Conservation (phyloP, 164 flowering plant species). For the Magnolia changhungtana region DNA sequence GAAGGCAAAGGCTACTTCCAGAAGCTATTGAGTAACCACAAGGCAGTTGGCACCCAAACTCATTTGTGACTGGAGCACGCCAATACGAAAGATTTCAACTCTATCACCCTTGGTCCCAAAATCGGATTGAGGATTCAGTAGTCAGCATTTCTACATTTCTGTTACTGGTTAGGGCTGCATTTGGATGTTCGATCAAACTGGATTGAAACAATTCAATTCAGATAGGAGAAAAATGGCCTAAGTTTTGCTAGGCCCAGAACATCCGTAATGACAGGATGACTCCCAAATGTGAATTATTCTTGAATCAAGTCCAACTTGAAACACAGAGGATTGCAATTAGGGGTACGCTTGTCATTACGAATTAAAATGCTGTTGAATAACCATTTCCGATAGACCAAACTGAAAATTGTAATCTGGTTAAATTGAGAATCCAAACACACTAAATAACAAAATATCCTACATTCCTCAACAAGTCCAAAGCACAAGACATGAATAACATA, state of each 20-base stretch:
- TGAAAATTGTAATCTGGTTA: background rate
- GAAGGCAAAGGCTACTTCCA: too few relatives aligned
- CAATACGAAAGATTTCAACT: background rate
- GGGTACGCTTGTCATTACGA: background rate
- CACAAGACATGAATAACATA: too few relatives aligned
- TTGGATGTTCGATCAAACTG: background rate
- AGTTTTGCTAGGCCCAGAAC: background rate
- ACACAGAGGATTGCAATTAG: background rate
- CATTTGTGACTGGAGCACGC: background rate
- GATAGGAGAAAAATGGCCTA: background rate
- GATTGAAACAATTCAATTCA: background rate
- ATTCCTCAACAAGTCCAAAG: background rate
- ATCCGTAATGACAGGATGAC: background rate
- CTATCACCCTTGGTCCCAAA: background rate
- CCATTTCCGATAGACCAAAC: background rate
- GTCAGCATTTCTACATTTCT: background rate
- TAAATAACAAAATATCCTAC: background rate
- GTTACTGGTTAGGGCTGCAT: background rate
- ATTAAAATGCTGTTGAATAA: background rate
- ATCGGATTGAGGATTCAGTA: background rate
- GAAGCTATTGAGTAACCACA: too few relatives aligned
- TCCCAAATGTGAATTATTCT: background rate
- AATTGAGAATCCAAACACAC: background rate
- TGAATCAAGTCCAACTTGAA: background rate
- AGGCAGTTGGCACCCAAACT: too few relatives aligned